Percentiles rank a stretch among this genome's conserved stretches.
phyloP scores from a whole-genome alignment of 305 asterid species.

The Solanum hybrid region DNA sequence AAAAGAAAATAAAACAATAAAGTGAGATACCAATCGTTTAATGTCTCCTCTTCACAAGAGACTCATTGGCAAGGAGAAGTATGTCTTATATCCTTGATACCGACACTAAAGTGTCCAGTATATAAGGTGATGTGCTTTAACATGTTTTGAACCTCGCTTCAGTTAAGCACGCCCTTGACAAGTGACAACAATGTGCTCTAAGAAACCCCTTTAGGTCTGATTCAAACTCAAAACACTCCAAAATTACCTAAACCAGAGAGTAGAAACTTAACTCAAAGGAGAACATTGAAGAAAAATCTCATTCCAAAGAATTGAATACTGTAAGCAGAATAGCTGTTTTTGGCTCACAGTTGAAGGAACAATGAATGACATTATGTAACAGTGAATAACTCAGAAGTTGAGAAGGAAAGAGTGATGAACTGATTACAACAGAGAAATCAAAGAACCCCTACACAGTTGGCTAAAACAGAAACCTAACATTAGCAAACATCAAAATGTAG shows the following conservation, averaged over 20 bases:
- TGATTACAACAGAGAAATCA: background rate
- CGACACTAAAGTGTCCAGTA: background rate
- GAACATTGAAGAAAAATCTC: constrained; percentile 28
- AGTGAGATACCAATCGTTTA: background rate
- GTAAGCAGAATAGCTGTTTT: constrained; percentile 41
- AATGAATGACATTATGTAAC: background rate
- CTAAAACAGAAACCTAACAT: background rate
- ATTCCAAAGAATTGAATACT: constrained; percentile 22
- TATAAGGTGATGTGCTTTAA: background rate
- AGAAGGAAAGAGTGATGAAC: background rate
- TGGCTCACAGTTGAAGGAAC: constrained; percentile 53
- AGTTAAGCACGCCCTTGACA: background rate
- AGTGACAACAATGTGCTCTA: background rate
- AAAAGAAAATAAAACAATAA: background rate
- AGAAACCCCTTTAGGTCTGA: background rate
- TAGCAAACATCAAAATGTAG: background rate
- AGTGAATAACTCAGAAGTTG: background rate
- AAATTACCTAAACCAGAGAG: constrained; percentile 33
- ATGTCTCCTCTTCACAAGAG: background rate
- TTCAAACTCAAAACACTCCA: constrained; percentile 8
- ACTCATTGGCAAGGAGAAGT: background rate
- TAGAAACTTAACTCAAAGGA: constrained; percentile 32
- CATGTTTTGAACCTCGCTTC: background rate
- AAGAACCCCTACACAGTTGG: background rate
- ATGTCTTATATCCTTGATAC: background rate